Conservation (phyloP, 2,329 filamentous ascomycete species). For the Alternaria sp. region DNA sequence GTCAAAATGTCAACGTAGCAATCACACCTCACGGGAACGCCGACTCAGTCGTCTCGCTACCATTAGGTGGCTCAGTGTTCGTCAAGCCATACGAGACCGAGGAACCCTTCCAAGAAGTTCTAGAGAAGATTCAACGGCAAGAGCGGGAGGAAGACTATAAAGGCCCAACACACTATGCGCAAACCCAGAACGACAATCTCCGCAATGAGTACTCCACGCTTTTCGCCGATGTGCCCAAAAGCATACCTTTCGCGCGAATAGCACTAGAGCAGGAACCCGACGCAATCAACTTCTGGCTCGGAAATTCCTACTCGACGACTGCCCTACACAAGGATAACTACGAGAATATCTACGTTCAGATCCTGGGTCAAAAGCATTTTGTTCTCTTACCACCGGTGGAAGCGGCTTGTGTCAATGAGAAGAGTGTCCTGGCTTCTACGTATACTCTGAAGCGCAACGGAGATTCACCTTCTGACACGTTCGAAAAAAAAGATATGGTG, state of each 20-base stretch:
- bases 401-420: slow-evolving; percentile 74
- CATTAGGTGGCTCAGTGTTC: slow-evolving; percentile 62
- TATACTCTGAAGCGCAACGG: slow-evolving; percentile 56
- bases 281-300: slow-evolving; percentile 85
- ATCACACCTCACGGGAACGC: slow-evolving; percentile 76
- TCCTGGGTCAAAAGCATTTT: slow-evolving; percentile 78
- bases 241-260: slow-evolving; percentile 76
- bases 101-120: slow-evolving; percentile 69
- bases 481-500: slow-evolving; percentile 32
- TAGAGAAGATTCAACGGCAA: slow-evolving; percentile 69
- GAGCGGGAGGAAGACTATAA: slow-evolving; percentile 47
- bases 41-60: slow-evolving; percentile 70
- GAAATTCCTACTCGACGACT: slow-evolving; percentile 72
- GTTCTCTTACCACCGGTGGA: slow-evolving; percentile 76
- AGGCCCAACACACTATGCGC: slow-evolving; percentile 65
- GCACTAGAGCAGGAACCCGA: slow-evolving; percentile 73
- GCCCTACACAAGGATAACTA: slow-evolving; percentile 85
- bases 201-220: slow-evolving; percentile 74
- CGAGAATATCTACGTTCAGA: slow-evolving; percentile 84
- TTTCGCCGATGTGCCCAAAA: slow-evolving; percentile 68
- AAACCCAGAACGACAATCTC: slow-evolving; percentile 86
- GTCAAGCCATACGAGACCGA: slow-evolving; percentile 76
- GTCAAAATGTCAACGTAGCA: slow-evolving; percentile 74
- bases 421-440: slow-evolving; percentile 63
- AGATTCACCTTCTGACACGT: slow-evolving; percentile 18